Evolutionary conservation across 2,329 filamentous ascomycete species (phyloP).

Genomic region (Colletotrichum viniferum): DNA sequence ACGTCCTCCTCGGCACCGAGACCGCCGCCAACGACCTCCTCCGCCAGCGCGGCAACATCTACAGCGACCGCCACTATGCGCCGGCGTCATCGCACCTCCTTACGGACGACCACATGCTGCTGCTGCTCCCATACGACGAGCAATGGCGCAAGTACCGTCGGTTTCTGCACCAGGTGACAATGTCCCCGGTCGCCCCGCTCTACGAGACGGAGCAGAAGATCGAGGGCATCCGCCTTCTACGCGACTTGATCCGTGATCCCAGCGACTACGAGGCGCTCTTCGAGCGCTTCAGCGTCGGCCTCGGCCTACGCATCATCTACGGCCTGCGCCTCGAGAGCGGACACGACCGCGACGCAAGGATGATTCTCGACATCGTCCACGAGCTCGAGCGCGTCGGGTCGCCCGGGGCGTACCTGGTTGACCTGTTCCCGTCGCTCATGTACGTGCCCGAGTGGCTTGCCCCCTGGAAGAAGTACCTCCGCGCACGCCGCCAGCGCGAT

Average conservation of each 20-base stretch:
- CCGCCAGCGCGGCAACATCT: constrained; percentile 39
- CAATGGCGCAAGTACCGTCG: constrained; percentile 2
- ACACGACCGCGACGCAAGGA: constrained; percentile 31
- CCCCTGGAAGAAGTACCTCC: constrained; percentile 23
- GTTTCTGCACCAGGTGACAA: constrained; percentile 33
- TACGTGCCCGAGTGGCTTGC: constrained; percentile 31
- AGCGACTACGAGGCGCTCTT: constrained; percentile 39
- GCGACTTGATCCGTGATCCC: constrained; percentile 36
- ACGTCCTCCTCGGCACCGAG: constrained; percentile 40
- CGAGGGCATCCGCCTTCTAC: constrained; percentile 32
- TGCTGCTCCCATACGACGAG: constrained; percentile 34
- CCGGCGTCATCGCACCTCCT: constrained; percentile 38
- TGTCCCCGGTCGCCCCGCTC: constrained; percentile 28
- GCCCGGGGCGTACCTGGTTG: constrained; percentile 32
- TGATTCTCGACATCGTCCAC: constrained; percentile 35
- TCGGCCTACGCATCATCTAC: constrained; percentile 44
- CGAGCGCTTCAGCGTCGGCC: constrained; percentile 42
- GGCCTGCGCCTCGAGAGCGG: constrained; percentile 38
- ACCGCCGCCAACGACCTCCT: constrained; percentile 46
- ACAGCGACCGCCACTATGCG: constrained; percentile 38
- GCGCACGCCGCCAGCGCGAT: constrained; percentile 18
- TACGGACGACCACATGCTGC: constrained; percentile 27
- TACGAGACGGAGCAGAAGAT: constrained; percentile 34
- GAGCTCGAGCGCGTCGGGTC: constrained; percentile 37
- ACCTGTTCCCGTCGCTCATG: constrained; percentile 33